phyloP scores from a whole-genome alignment of 169 alveolate species.

The Plasmodium sp. region DNA sequence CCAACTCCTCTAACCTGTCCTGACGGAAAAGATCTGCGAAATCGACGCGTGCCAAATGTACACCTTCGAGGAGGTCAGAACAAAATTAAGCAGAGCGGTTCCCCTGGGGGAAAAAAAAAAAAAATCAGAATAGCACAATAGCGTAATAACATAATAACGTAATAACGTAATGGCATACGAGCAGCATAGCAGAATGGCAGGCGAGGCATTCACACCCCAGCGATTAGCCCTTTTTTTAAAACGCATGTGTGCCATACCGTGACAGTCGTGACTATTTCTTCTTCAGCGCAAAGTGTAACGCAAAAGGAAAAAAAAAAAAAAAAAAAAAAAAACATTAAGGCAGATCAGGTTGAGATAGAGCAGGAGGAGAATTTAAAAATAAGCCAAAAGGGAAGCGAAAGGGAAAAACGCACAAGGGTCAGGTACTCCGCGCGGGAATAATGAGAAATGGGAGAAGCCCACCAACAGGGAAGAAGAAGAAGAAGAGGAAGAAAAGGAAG shows the following conservation, averaged over 20 bases:
- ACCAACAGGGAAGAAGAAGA: background rate
- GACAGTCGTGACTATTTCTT: background rate
- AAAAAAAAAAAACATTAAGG: background rate
- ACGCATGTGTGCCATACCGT: background rate
- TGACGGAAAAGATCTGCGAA: background rate
- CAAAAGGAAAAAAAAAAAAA: background rate
- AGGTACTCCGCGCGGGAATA: background rate
- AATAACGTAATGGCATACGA: background rate
- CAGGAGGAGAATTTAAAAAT: background rate
- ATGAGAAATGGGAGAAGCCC: background rate
- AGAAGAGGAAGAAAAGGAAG: background rate
- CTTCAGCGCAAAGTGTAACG: background rate
- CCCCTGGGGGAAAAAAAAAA: background rate
- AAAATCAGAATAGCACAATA: background rate
- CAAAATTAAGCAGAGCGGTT: background rate
- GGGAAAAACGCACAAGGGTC: background rate
- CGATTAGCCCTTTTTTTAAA: background rate
- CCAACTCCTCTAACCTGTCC: background rate
- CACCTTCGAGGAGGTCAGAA: background rate
- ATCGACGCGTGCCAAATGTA: background rate
- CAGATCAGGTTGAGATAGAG: background rate
- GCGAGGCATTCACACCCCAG: background rate
- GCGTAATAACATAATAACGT: background rate
- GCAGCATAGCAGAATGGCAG: background rate
- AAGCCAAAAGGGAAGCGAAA: background rate